A percentile compares a stretch with the other conserved stretches of the same genome.
Evolutionary conservation across 306 rosid species (phyloP).

Genomic region (Trifolium dubium): DNA sequence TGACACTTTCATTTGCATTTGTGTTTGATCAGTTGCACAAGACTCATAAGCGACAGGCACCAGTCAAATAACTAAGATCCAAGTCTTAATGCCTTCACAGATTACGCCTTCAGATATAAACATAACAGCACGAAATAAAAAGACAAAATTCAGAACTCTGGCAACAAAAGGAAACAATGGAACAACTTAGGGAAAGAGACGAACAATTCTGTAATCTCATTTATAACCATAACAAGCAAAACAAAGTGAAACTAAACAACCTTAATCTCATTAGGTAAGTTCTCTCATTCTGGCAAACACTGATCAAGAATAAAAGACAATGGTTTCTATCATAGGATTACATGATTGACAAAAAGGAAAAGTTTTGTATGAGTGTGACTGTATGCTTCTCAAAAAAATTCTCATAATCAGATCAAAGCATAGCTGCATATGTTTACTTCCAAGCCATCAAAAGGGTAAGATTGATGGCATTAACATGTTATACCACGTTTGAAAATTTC

Average conservation of each 20-base stretch:
- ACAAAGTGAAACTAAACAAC: neutral
- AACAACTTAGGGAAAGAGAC: constrained; percentile 21
- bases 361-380: neutral
- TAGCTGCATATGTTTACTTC: constrained; percentile 21
- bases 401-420: constrained; percentile 28
- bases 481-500: neutral
- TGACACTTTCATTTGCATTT: constrained; percentile 2
- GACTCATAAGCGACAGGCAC: constrained; percentile 11
- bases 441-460: constrained; percentile 12
- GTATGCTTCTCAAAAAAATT: neutral
- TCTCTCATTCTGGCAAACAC: constrained; percentile 7
- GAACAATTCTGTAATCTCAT: neutral
- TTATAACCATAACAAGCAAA: neutral
- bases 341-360: constrained; percentile 8
- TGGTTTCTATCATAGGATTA: neutral
- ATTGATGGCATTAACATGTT: constrained; percentile 12
- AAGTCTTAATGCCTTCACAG: constrained; percentile 6
- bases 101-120: constrained; percentile 11
- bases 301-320: constrained; percentile 1
- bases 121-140: neutral
- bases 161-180: constrained; percentile 14
- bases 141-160: neutral
- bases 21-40: constrained; percentile 4
- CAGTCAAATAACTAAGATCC: constrained; percentile 18
- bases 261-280: constrained; percentile 2